Percentiles rank a stretch among this genome's conserved stretches.
Conservation (phyloP, 2,329 filamentous ascomycete species). For the Tolypocladium album region DNA sequence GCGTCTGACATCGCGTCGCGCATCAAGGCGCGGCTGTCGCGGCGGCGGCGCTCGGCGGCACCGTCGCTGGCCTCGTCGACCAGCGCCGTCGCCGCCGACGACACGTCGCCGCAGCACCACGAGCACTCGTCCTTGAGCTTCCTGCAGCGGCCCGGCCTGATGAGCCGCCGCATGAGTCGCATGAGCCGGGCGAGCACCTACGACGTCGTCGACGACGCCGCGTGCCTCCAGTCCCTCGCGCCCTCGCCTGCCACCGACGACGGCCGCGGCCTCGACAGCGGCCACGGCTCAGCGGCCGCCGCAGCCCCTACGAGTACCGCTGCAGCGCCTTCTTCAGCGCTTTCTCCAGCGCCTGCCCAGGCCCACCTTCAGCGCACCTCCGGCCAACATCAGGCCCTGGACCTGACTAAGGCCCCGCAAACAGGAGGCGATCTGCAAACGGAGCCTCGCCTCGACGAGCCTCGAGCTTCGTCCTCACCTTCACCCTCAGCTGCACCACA, state of each 20-base stretch:
- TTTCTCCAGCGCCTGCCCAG: background rate
- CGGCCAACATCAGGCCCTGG: background rate
- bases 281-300: background rate
- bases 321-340: background rate
- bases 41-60: slow-evolving; percentile 28
- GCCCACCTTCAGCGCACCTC: background rate
- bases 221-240: background rate
- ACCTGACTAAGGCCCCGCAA: background rate
- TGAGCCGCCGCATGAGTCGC: slow-evolving; percentile 1
- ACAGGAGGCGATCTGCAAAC: background rate
- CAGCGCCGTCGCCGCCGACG: slow-evolving; percentile 1
- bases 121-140: slow-evolving; percentile 8
- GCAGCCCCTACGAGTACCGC: background rate
- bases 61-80: slow-evolving; percentile 24
- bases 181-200: background rate
- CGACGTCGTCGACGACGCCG: background rate
- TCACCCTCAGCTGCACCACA: background rate
- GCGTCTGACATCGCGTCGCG: slow-evolving; percentile 33
- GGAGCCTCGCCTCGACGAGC: background rate
- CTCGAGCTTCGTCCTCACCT: slow-evolving; percentile 3
- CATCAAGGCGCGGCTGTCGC: slow-evolving; percentile 34
- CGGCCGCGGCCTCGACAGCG: background rate
- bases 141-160: background rate
- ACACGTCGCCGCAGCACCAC: slow-evolving; percentile 5
- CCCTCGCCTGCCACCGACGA: background rate